A percentile compares a stretch with the other conserved stretches of the same genome.
Evolutionary conservation across 31 red algal genomes (phyloP).

Genomic region (Porphyra umbilicalis): DNA sequence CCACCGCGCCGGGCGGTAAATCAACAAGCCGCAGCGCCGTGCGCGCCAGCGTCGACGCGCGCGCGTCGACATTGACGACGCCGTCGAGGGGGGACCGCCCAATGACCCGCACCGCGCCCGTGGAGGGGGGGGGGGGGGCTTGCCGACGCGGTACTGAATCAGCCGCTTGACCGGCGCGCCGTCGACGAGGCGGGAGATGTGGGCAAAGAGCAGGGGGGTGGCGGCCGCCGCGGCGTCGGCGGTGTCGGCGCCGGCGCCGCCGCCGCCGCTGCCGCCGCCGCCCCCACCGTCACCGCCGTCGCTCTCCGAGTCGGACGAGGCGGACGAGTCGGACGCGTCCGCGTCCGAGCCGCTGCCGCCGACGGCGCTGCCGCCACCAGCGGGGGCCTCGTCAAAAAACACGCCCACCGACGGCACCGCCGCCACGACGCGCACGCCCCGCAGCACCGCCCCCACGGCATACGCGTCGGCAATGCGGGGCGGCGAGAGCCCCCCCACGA

Average conservation of each 20-base stretch:
- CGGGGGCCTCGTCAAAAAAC: constrained; percentile 1
- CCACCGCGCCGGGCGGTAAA: constrained; percentile 15
- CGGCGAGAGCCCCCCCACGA: constrained; percentile 10
- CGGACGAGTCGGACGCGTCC: neutral
- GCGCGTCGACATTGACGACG: constrained; percentile 49
- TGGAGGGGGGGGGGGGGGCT: constrained; percentile 14
- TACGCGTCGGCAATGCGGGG: constrained; percentile 15
- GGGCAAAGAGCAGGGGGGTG: constrained; percentile 36
- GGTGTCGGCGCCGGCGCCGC: neutral
- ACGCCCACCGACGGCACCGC: constrained; percentile 40
- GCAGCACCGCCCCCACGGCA: constrained; percentile 24
- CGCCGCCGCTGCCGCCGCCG: neutral
- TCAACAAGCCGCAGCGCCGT: constrained; percentile 51
- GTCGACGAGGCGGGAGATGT: constrained; percentile 39
- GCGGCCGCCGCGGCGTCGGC: neutral
- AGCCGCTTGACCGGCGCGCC: constrained; percentile 23
- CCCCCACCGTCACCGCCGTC: neutral
- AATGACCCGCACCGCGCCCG: constrained; percentile 12
- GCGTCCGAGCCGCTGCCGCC: neutral
- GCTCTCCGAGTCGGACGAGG: neutral
- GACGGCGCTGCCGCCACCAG: neutral
- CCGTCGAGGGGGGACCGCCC: constrained; percentile 40
- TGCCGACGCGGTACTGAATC: constrained; percentile 22
- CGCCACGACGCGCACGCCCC: constrained; percentile 15
- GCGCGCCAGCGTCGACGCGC: constrained; percentile 26